Evolutionary conservation across 148 eudicot genomes (phyloP), one percentile per base, ranked within the genome.

Genomic region (Rhododendron ferrugineum): DNA sequence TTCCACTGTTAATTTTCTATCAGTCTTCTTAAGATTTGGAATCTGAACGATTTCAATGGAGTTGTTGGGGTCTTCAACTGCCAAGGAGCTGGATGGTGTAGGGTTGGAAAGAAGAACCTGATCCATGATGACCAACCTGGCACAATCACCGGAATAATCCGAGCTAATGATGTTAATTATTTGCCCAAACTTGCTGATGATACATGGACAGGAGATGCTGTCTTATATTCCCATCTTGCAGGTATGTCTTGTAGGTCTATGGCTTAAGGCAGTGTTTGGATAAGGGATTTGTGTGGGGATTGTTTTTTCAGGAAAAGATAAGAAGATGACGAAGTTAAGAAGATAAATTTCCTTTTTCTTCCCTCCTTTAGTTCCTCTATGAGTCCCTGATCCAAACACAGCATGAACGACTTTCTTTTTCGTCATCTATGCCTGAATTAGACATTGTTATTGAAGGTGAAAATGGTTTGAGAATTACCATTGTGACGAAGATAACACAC

Each of bases 21-120:
- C 92, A 94, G 97, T 89, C 91, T 94, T 76, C 62, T 94, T 77
- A 95, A 95, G 88, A 94, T 95, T 74, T 94, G 98, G 98, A 95
- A 95, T 87, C 86, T 95, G 84, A 94, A 95, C 84, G 93, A 95
- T 72, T 91, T 79, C 88, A 93, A 86, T 82, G 98, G 98, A 88
- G 94, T 96, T 34, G 88, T 96, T 54, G 98, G 98, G 44, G 94
- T 90, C 62, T 96, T 94, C 88, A 94, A 96, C 82, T 96, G 98
- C 92, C 98, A 96, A 89, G 98, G 98, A 88, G 98, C 98, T 30
- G 98, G 95, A 18, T 95, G 98, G 98, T 94, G 98, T 79, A 91
- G 86, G 84, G 91, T 88, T 85, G 96, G 93, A 80, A 95, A 95
- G 94, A 95, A 64, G 86, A 94, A 92, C 72, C 86, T 93, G 83